Evolutionary conservation across 2,329 filamentous ascomycete species (phyloP).

Genomic region (Fusarium robinianum): DNA sequence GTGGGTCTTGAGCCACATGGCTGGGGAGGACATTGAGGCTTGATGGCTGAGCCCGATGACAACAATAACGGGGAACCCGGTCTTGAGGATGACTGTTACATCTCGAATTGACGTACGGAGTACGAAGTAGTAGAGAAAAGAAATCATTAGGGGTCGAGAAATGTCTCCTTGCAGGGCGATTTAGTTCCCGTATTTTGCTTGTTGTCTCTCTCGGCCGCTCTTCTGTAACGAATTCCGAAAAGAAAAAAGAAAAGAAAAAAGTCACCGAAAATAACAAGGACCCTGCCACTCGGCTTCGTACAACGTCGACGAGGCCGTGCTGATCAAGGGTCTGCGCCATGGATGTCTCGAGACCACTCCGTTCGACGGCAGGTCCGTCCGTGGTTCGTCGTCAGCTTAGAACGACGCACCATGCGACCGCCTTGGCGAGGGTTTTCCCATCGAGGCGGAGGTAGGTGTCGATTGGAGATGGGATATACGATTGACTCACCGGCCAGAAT

Average conservation of each 20-base stretch:
- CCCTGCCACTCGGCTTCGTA: conserved; percentile 20
- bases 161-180: too few relatives aligned
- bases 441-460: conserved; percentile 14
- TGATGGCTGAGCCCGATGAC: conserved; percentile 29
- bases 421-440: conserved; percentile 15
- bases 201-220: too few relatives aligned
- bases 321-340: conserved; percentile 27
- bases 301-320: conserved; percentile 20
- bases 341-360: conserved; percentile 26
- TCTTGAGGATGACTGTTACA: too few relatives aligned
- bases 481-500: conserved; percentile 26
- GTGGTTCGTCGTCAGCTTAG: conserved; percentile 34
- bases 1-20: conserved; percentile 33
- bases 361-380: conserved; percentile 27
- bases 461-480: too few relatives aligned
- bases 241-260: conserved; percentile 12
- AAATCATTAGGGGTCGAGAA: too few relatives aligned
- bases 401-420: conserved; percentile 34
- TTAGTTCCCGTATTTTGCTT: too few relatives aligned
- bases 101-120: too few relatives aligned
- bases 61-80: too few relatives aligned
- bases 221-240: too few relatives aligned
- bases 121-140: too few relatives aligned
- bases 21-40: conserved; percentile 20
- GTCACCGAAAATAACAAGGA: conserved; percentile 13